These are phyloP conservation scores for Ustilago shanxiensis DNA, from an alignment of 1,284 basidiomycete genomes.

Conservation along the genomic window DNA sequence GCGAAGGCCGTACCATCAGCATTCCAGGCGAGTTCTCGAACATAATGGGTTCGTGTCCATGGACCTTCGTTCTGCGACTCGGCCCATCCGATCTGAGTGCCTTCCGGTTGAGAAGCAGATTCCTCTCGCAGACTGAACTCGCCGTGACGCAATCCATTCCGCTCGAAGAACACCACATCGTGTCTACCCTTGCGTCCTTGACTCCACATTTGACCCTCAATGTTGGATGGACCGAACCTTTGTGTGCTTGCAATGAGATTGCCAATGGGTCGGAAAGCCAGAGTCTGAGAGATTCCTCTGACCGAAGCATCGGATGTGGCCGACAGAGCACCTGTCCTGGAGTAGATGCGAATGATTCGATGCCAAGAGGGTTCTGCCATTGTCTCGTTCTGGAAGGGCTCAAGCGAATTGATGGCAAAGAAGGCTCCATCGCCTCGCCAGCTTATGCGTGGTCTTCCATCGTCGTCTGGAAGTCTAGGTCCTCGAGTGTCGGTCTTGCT, in stretches of 20 bases:
- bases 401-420: constrained; percentile 85
- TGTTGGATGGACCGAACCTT: constrained; percentile 80
- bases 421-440: constrained; percentile 94
- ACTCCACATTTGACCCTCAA: constrained; percentile 67
- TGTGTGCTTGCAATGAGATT: constrained; percentile 85
- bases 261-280: constrained; percentile 91
- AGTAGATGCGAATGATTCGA: constrained; percentile 77
- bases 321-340: constrained; percentile 80
- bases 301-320: constrained; percentile 84
- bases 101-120: constrained; percentile 66
- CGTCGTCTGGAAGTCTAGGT: constrained; percentile 76
- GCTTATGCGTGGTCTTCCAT: constrained; percentile 80
- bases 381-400: constrained; percentile 58
- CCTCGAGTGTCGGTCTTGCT: constrained; percentile 54
- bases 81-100: constrained; percentile 51
- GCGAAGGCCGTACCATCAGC: constrained; percentile 87
- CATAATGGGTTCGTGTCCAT: constrained; percentile 72
- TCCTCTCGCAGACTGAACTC: constrained; percentile 82
- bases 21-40: constrained; percentile 87
- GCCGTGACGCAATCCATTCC: constrained; percentile 91
- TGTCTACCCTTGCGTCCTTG: constrained; percentile 74
- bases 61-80: constrained; percentile 21
- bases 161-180: constrained; percentile 93
- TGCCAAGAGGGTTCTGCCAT: constrained; percentile 72
- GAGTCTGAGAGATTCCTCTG: constrained; percentile 81